Base-by-base conservation (phyloP, 805 yeast genomes). In the Candida sithepensis region DNA sequence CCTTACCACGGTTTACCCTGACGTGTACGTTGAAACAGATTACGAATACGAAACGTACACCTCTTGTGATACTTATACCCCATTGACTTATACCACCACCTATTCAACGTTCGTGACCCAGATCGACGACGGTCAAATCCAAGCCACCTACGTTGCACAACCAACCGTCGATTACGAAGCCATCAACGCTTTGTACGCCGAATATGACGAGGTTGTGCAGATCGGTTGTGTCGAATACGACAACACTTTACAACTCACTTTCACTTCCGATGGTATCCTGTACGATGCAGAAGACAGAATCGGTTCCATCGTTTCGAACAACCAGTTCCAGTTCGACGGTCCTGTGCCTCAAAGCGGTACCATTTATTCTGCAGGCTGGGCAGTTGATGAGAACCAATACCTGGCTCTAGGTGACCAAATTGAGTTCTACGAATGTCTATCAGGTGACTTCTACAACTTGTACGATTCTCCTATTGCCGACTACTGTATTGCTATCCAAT, bases 241-340 rank as follows among this genome's bases (percentile, higher is more conserved):
- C 20, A 66, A 63, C 57, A 56, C 78, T 36, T 72, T 78, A 52
- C 56, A 76, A 23, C 65, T 78, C 69, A 61, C 66, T 13, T 68
- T 78, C 28, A 24, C 28, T 10, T 24, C 28, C 9, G 65, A 54
- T 34, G 65, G 74, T 44, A 58, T 72, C 42, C 69, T 78, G 60
- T 73, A 64, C 13, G 82, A 77, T 55, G 51, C 71, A 21, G 47
- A 62, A 45, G 78, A 78, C 50, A 75, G 82, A 73, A 66, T 77
- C 51, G 82, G 82, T 56, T 75, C 81, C 38, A 77, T 77, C 64
- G 82, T 77, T 53, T 79, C 81, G 48, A 76, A 77, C 76, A 70
- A 77, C 68, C 83, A 78, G 67, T 78, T 78, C 76, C 84, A 78
- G 68, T 78, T 78, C 56, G 84, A 78, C 61, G 82, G 82, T 60